Evolutionary conservation across 2,329 filamentous ascomycete species (phyloP).

Genomic region (Sporothrix schenckii): DNA sequence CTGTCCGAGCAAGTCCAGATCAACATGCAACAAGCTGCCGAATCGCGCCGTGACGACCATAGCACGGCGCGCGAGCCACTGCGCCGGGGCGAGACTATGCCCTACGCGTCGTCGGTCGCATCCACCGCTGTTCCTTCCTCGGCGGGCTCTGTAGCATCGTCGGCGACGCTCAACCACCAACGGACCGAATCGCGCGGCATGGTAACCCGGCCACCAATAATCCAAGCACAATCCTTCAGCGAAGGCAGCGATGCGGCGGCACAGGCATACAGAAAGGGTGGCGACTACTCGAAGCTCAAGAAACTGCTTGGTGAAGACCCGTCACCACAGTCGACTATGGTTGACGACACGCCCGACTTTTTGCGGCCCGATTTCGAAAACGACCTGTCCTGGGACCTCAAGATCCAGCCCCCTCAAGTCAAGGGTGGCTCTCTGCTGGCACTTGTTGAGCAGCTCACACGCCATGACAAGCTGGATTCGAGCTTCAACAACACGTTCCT

Average conservation of each 20-base stretch:
- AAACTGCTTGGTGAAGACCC: conserved; percentile 69
- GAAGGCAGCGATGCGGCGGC: conserved; percentile 58
- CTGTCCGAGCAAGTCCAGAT: conserved; percentile 78
- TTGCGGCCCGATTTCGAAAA: conserved; percentile 83
- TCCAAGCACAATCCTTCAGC: conserved; percentile 64
- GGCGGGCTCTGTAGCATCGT: conserved; percentile 19
- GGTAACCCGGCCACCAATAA: conserved; percentile 51
- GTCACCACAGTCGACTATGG: conserved; percentile 52
- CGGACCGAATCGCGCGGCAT: conserved; percentile 60
- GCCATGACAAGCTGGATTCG: conserved; percentile 92
- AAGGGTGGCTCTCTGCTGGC: conserved; percentile 88
- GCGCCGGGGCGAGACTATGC: conserved; percentile 61
- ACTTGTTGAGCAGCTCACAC: conserved; percentile 90
- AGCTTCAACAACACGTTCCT: conserved; percentile 98
- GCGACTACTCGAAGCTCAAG: conserved; percentile 65
- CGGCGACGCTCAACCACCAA: conserved; percentile 49
- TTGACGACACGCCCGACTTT: conserved; percentile 81
- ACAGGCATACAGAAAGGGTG: conserved; percentile 59
- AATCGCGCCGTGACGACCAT: conserved; percentile 52
- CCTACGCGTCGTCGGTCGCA: conserved; percentile 47
- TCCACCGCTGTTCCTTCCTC: conserved; percentile 37
- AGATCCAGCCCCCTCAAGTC: conserved; percentile 72
- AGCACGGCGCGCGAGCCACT: conserved; percentile 54
- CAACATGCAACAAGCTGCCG: conserved; percentile 54
- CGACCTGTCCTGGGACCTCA: conserved; percentile 87